Evolutionary conservation across 305 asterid genomes (phyloP).

Genomic region (Fraxinus angustifolia): DNA sequence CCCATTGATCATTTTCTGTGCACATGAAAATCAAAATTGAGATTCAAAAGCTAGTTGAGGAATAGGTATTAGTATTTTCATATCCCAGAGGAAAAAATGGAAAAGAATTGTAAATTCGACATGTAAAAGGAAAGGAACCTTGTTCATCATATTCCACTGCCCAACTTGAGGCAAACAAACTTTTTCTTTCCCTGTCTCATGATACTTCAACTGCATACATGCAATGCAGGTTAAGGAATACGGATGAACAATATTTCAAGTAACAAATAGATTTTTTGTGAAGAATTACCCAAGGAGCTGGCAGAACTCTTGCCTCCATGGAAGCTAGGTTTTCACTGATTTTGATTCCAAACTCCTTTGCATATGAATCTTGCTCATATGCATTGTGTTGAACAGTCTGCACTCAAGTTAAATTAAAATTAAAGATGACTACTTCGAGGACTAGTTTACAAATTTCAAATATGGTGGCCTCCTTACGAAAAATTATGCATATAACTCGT

Average conservation of each 20-base stretch:
- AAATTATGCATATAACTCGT: background rate
- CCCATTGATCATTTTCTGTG: slow-evolving; percentile 97
- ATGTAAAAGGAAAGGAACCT: slow-evolving; percentile 45
- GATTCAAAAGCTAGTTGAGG: background rate
- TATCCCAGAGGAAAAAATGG: background rate
- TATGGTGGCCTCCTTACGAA: background rate
- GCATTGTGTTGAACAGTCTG: slow-evolving; percentile 88
- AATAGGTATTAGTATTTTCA: slow-evolving; percentile 4
- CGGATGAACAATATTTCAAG: background rate
- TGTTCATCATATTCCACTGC: slow-evolving; percentile 99
- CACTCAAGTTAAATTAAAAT: slow-evolving; percentile 11
- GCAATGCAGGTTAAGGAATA: slow-evolving; percentile 18
- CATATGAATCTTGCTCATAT: slow-evolving; percentile 87
- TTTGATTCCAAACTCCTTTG: slow-evolving; percentile 87
- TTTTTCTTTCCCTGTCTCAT: slow-evolving; percentile 87
- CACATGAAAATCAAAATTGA: slow-evolving; percentile 9
- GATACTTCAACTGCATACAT: slow-evolving; percentile 74
- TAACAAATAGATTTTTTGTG: background rate
- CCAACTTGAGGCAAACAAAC: slow-evolving; percentile 98
- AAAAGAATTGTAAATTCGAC: slow-evolving; percentile 1
- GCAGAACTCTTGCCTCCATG: slow-evolving; percentile 93
- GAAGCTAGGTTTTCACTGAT: slow-evolving; percentile 77
- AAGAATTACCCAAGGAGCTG: slow-evolving; percentile 92
- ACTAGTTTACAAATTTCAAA: background rate
- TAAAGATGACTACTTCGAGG: background rate